Conservation (phyloP, 2,329 filamentous ascomycete species). For the Aspergillus ruber region DNA sequence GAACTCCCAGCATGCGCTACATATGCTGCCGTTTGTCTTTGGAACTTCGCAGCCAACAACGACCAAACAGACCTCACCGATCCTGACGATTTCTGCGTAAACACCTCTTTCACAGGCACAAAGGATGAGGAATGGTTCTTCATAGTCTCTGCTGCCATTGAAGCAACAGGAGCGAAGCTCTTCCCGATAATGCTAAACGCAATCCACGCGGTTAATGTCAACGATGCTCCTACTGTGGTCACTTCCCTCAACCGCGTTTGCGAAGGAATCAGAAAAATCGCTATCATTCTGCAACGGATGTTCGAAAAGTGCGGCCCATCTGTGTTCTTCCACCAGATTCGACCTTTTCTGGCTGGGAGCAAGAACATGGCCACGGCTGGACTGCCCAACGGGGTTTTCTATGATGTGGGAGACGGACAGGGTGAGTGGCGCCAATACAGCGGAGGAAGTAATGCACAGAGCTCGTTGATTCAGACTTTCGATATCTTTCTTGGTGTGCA, state of each 20-base stretch:
- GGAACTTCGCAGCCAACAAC: conserved; percentile 28
- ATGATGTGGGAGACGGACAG: conserved; percentile 44
- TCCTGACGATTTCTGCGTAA: conserved; percentile 28
- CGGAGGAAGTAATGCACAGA: conserved; percentile 52
- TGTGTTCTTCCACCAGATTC: conserved; percentile 48
- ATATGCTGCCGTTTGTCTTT: conserved; percentile 36
- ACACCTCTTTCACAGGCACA: conserved; percentile 33
- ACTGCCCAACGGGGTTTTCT: conserved; percentile 47
- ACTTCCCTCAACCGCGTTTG: conserved; percentile 35
- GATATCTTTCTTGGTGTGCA: conserved; percentile 48
- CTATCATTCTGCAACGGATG: conserved; percentile 43
- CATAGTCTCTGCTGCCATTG: conserved; percentile 46
- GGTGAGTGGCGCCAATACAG: conserved; percentile 47
- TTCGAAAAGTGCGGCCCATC: conserved; percentile 45
- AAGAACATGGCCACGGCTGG: conserved; percentile 50
- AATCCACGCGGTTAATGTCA: conserved; percentile 38
- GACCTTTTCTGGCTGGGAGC: conserved; percentile 47
- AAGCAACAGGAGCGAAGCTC: conserved; percentile 19
- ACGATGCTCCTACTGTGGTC: conserved; percentile 33
- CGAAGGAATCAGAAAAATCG: conserved; percentile 38
- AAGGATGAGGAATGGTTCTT: conserved; percentile 45
- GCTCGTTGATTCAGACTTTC: conserved; percentile 49
- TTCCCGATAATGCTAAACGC: conserved; percentile 43
- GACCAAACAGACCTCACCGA: conserved; percentile 26
- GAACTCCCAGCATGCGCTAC: conserved; percentile 38